Evolutionary conservation across 345 rosid genomes (phyloP), one percentile per base, ranked within the genome.

Genomic region (Gossypioides kirkii): DNA sequence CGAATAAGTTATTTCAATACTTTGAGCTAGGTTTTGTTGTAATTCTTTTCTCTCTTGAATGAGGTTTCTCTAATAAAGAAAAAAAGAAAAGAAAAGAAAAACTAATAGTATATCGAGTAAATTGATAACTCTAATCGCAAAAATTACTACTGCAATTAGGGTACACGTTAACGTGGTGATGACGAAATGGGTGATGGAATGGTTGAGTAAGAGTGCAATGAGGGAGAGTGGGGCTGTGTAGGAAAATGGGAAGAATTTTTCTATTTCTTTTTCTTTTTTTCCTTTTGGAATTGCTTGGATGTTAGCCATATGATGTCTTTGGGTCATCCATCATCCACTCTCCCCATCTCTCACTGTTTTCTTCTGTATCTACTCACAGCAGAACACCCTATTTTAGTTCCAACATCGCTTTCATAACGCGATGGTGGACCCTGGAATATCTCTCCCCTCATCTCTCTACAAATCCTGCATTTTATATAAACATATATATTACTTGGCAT

Each of bases 181-280:
- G 95, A 90, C 92, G 95, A 82, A 85, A 85, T 76, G 77, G 74
- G 68, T 89, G 94, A 89, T 81, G 94, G 79, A 77, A 84, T 81
- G 86, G 88, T 88, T 77, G 89, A 86, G 92, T 86, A 87, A 87
- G 90, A 80, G 81, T 90, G 89, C 95, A 90, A 73, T 72, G 69
- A 79, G 79, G 80, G 78, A 42, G 82, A 73, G 81, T 70, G 84
- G 85, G 80, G 67, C 84, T 84, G 85, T 82, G 84, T 81, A 75
- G 77, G 82, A 84, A 81, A 77, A 80, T 82, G 82, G 82, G 78
- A 83, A 82, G 65, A 17, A 56, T 10, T 20, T 32, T 32, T 32
- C 38, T 5, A 32, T 5, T 5, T 32, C 0, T 17, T 6, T 36
- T 53, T 23, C 13, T 23, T 56, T 53, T 53, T 54, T 8, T 2